A percentile compares a stretch with the other conserved stretches of the same genome.
Evolutionary conservation across 2,329 filamentous ascomycete species (phyloP).

Genomic region (Phyllosticta citribraziliensis): DNA sequence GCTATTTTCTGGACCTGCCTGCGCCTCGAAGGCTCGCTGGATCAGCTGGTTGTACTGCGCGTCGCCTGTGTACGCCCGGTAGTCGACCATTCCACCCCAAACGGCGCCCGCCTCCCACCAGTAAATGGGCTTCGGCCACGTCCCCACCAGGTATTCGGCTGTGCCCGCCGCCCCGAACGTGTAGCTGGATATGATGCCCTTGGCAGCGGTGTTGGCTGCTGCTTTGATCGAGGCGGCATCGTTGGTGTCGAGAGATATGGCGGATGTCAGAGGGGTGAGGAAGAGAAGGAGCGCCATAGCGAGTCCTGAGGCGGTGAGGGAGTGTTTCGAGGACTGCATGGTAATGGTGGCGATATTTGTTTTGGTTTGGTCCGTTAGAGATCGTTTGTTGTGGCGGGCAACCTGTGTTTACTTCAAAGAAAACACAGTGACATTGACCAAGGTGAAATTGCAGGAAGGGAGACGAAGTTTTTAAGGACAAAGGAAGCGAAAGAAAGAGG

Average conservation of each 20-base stretch:
- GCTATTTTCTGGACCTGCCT: conserved; percentile 61
- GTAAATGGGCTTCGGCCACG: conserved; percentile 38
- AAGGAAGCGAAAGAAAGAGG: neutral
- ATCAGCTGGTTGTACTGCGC: conserved; percentile 28
- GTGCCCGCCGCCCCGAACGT: conserved; percentile 1
- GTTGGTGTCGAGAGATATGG: neutral
- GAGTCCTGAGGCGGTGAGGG: too few species aligned
- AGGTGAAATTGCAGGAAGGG: too few species aligned
- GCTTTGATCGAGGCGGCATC: neutral
- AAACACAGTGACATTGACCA: too few species aligned
- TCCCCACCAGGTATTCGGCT: conserved; percentile 34
- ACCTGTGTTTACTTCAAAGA: too few species aligned
- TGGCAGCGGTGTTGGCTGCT: neutral
- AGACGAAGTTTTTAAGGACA: too few species aligned
- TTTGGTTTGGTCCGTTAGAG: too few species aligned
- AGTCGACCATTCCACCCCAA: conserved; percentile 30
- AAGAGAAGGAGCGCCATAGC: neutral
- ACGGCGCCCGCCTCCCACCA: conserved; percentile 35
- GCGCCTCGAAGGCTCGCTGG: conserved; percentile 54
- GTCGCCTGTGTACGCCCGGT: conserved; percentile 34
- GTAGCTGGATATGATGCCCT: conserved; percentile 6
- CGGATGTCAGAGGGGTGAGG: neutral
- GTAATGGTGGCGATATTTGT: too few species aligned
- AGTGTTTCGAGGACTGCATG: too few species aligned
- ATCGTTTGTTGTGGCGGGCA: too few species aligned